Evolutionary conservation across 1,139 yeast genomes (phyloP), one percentile per base, ranked within the genome.

Genomic region (Hyphopichia burtonii): DNA sequence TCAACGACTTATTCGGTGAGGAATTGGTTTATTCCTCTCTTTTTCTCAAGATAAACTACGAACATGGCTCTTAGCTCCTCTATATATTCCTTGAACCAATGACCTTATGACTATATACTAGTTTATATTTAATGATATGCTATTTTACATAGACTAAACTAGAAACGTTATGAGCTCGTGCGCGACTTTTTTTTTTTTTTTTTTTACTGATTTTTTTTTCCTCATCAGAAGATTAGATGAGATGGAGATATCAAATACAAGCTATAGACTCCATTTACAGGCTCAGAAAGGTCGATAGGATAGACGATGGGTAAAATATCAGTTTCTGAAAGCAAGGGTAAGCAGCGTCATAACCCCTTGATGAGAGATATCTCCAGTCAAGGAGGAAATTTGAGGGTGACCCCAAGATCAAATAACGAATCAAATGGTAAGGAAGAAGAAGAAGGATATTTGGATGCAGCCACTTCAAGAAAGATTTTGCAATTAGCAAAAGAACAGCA

Each of bases 401-500:
- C 65, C 4, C 62, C 68, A 11, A 54, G 61, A 47, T 38, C 55
- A 18, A 39, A 60, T 19, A 42, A 41, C 17, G 30, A 27, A 10
- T 41, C 45, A 10, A 39, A 44, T 39, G 52, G 47, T 59, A 59
- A 40, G 66, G 43, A 69, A 18, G 79, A 78, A 28, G 69, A 68
- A 25, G 91, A 85, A 44, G 83, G 78, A 36, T 84, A 67, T 53
- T 75, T 93, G 37, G 97, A 91, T 68, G 88, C 97, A 16, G 73
- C 81, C 22, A 73, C 89, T 31, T 87, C 98, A 1, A 77, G 95
- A 64, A 89, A 82, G 67, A 91, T 93, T 63, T 72, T 93, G 50
- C 87, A 86, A 59, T 73, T 93, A 51, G 99, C 98, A 14, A 83
- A 79, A 54, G 93, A 86, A 55, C 99, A 93, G 66, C 97, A 90